Conservation (phyloP, 768 basidiomycete species). For the Naganishia onofrii region DNA sequence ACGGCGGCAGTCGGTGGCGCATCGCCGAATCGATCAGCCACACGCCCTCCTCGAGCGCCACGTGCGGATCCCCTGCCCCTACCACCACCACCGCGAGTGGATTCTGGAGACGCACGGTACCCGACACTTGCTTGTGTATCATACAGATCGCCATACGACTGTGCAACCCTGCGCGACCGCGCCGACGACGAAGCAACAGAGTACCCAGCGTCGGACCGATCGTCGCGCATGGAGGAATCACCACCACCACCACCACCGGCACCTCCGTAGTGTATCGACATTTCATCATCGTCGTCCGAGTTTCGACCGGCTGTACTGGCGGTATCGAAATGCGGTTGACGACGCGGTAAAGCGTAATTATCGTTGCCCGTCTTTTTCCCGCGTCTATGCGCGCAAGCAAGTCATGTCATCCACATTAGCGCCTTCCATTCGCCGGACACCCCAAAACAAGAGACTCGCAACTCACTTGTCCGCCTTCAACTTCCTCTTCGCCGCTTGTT, state of each 20-base stretch:
- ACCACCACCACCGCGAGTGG: slow-evolving; percentile 7
- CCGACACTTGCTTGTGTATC: slow-evolving; percentile 19
- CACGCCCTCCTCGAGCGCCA: slow-evolving; percentile 26
- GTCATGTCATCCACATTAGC: too few relatives aligned
- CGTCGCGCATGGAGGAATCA: slow-evolving; percentile 6
- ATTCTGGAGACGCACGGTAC: not conserved
- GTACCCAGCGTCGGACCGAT: slow-evolving; percentile 18
- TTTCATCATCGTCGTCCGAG: slow-evolving; percentile 23
- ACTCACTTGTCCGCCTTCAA: slow-evolving; percentile 53
- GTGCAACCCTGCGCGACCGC: slow-evolving; percentile 8
- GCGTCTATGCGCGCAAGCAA: not conserved
- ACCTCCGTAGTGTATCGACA: slow-evolving; percentile 20
- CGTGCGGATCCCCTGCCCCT: slow-evolving; percentile 14
- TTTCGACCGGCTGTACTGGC: slow-evolving; percentile 10
- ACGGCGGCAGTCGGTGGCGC: not conserved
- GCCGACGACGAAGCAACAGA: slow-evolving; percentile 17
- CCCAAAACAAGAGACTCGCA: too few relatives aligned
- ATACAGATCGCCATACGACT: slow-evolving; percentile 23
- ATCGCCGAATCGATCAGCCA: slow-evolving; percentile 16
- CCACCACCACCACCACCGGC: too few relatives aligned
- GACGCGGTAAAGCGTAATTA: not conserved
- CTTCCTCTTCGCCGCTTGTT: slow-evolving; percentile 67
- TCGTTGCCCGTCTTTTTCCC: slow-evolving; percentile 16
- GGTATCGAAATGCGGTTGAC: slow-evolving; percentile 22
- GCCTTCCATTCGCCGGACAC: not conserved